Evolutionary conservation across 2,329 filamentous ascomycete species (phyloP).

Genomic region (Capronia americana): DNA sequence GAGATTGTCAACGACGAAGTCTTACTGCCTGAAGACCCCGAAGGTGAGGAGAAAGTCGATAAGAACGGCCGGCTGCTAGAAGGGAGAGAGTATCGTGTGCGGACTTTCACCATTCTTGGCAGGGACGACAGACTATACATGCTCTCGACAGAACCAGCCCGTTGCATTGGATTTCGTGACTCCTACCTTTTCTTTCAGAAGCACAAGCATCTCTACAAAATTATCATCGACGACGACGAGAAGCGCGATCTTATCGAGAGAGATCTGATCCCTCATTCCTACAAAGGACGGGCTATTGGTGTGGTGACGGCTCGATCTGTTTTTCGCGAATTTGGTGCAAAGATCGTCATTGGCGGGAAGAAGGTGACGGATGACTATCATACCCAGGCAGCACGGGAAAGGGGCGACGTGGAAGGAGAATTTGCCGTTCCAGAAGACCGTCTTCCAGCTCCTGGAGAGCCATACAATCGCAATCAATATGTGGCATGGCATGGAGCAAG

Average conservation of each 20-base stretch:
- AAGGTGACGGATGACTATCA: slow-evolving; percentile 90
- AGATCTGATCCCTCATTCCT: slow-evolving; percentile 94
- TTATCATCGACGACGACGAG: slow-evolving; percentile 96
- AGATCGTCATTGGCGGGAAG: slow-evolving; percentile 90
- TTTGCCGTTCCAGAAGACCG: slow-evolving; percentile 88
- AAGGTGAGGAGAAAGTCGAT: slow-evolving; percentile 93
- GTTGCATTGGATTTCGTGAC: slow-evolving; percentile 95
- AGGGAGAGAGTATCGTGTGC: slow-evolving; percentile 90
- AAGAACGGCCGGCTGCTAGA: slow-evolving; percentile 82
- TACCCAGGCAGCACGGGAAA: slow-evolving; percentile 73
- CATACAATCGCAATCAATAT: slow-evolving; percentile 99
- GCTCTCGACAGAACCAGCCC: slow-evolving; percentile 95
- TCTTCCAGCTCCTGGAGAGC: slow-evolving; percentile 74
- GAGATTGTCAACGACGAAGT: slow-evolving; percentile 93
- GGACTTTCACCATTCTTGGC: slow-evolving; percentile 88
- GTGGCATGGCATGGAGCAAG: slow-evolving; percentile 98
- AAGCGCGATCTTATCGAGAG: slow-evolving; percentile 96
- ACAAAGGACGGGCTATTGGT: slow-evolving; percentile 96
- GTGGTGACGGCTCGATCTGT: slow-evolving; percentile 96
- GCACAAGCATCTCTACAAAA: slow-evolving; percentile 94
- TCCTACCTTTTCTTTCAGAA: slow-evolving; percentile 99
- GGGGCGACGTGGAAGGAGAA: slow-evolving; percentile 85
- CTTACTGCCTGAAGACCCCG: slow-evolving; percentile 80
- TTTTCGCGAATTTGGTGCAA: slow-evolving; percentile 93
- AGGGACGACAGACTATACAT: slow-evolving; percentile 90